Evolutionary conservation across 73 alveolate genomes (phyloP).

Genomic region (Blepharisma stoltei): DNA sequence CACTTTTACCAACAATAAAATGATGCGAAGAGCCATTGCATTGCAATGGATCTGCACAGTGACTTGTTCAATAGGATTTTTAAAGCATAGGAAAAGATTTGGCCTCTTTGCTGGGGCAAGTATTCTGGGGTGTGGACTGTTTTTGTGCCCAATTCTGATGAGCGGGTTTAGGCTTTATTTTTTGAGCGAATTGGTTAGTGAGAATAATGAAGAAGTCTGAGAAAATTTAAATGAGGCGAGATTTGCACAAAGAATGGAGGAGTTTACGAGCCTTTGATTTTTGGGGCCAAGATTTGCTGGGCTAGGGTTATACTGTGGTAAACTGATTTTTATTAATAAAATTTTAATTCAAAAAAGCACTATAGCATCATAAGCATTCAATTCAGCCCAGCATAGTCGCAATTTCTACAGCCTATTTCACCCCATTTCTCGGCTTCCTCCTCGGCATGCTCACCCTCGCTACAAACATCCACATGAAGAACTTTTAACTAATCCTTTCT

Average conservation of each 20-base stretch:
- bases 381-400: too few species aligned
- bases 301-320: too few species aligned
- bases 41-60: neutral
- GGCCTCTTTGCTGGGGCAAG: neutral
- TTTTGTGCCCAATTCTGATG: neutral
- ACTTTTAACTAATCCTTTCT: too few species aligned
- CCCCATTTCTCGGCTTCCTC: too few species aligned
- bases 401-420: too few species aligned
- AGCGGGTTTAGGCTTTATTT: neutral
- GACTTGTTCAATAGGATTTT: constrained; percentile 2
- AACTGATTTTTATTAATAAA: too few species aligned
- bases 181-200: neutral
- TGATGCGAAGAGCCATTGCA: neutral
- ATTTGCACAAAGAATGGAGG: constrained; percentile 13
- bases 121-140: neutral
- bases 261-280: constrained; percentile 1
- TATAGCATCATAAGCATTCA: too few species aligned
- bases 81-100: neutral
- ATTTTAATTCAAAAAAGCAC: too few species aligned
- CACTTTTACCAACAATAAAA: neutral
- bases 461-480: too few species aligned
- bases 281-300: neutral
- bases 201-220: neutral
- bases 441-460: too few species aligned
- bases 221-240: constrained; percentile 26